Evolutionary conservation across 331 rosid species (phyloP), one percentile per base, ranked within the genome.

Genomic region (Ulmus americana): DNA sequence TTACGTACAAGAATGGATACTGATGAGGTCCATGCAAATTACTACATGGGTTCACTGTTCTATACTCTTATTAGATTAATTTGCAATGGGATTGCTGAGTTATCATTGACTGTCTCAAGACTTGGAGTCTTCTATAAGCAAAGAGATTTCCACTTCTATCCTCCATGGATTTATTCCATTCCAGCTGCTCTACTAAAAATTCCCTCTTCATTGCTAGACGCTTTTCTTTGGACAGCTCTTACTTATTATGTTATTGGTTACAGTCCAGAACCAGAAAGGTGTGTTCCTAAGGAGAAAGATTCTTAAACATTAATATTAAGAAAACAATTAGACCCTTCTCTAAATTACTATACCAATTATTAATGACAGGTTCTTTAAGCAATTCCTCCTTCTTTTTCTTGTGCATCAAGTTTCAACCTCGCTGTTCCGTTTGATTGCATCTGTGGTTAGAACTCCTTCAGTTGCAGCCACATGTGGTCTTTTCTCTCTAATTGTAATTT

Each of bases 81-180:
- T 73, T 40, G 45, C 63, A 72, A 69, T 67, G 90, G 90, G 35
- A 6, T 63, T 66, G 72, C 82, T 50, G 90, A 85, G 69, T 68
- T 74, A 44, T 6, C 82, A 42, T 65, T 74, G 81, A 82, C 80
- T 4, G 69, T 71, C 38, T 55, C 55, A 20, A 82, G 82, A 71
- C 87, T 79, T 70, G 77, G 82, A 46, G 76, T 79, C 28, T 82
- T 82, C 67, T 85, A 75, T 70, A 85, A 85, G 79, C 90, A 85
- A 77, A 82, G 85, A 64, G 85, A 85, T 67, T 79, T 75, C 59
- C 68, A 55, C 73, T 82, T 85, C 56, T 80, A 62, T 39, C 87
- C 87, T 52, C 83, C 79, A 43, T 85, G 90, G 90, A 75, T 83
- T 5, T 85, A 79, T 40, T 53, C 64, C 13, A 71, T 76, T 40